Evolutionary conservation across 73 alveolate genomes (phyloP).

Genomic region (Effrenium voratum): DNA sequence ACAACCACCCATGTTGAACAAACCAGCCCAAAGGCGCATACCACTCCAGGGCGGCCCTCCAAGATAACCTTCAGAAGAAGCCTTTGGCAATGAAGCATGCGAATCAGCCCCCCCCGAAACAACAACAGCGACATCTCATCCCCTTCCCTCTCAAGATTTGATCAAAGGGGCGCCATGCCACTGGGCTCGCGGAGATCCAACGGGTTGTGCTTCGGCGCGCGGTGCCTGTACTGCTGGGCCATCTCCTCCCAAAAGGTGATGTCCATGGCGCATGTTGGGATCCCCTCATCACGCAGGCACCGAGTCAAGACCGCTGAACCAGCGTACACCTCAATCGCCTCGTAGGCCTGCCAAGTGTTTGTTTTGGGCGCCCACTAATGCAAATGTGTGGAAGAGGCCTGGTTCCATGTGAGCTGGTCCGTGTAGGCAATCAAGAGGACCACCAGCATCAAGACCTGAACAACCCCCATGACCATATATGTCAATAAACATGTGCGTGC

Average conservation of each 20-base stretch:
- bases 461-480: too few species aligned
- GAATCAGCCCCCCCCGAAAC: too few species aligned
- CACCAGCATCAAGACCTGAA: too few species aligned
- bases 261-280: background rate
- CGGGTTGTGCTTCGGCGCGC: background rate
- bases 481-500: too few species aligned
- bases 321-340: slow-evolving; percentile 29
- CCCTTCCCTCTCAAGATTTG: background rate
- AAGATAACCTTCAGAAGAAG: background rate
- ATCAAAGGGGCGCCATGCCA: slow-evolving; percentile 18
- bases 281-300: slow-evolving; percentile 12
- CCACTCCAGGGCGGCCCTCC: background rate
- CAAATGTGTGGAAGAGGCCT: too few species aligned
- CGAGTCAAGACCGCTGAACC: slow-evolving; percentile 19
- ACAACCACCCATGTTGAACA: background rate
- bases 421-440: too few species aligned
- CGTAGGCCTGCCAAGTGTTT: slow-evolving; percentile 72
- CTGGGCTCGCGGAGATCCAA: background rate
- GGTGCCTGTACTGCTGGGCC: too few species aligned
- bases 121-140: too few species aligned
- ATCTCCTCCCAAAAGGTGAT: background rate
- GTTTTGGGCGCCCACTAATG: too few species aligned
- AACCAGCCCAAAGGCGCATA: background rate
- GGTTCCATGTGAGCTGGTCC: too few species aligned
- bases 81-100: background rate